Percentiles rank a stretch among this genome's conserved stretches.
phyloP scores from a whole-genome alignment of 2,329 filamentous ascomycete species.

The Hymenoscyphus fraxineus region DNA sequence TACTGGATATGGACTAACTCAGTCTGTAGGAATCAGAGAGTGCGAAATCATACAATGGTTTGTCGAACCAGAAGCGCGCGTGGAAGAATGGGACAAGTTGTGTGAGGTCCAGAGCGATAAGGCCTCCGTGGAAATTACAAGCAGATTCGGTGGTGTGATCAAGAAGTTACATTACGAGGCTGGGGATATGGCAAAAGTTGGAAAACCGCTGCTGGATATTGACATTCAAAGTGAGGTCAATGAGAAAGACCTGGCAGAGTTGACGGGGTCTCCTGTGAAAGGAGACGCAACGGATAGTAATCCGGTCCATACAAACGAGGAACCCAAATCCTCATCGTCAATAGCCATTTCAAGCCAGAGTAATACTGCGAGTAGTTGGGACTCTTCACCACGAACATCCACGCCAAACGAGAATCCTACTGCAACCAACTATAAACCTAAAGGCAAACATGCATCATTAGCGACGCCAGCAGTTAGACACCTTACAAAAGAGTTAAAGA shows the following conservation, averaged over 20 bases:
- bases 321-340: not conserved
- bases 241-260: conserved; percentile 50
- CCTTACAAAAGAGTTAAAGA: conserved; percentile 71
- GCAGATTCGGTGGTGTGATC: conserved; percentile 89
- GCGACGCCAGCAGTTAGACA: conserved; percentile 92
- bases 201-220: conserved; percentile 91
- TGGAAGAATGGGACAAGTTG: conserved; percentile 96
- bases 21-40: conserved; percentile 77
- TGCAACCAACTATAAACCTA: conserved; percentile 11
- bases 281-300: conserved; percentile 26
- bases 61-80: conserved; percentile 87
- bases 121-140: conserved; percentile 86
- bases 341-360: not conserved
- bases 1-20: not conserved
- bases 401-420: conserved; percentile 8
- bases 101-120: conserved; percentile 99
- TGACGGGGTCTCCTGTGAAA: conserved; percentile 33
- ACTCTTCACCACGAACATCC: not conserved
- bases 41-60: conserved; percentile 99
- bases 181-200: conserved; percentile 93
- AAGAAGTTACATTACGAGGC: conserved; percentile 95
- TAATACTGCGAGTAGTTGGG: conserved; percentile 7
- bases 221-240: conserved; percentile 79
- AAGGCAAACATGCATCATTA: conserved; percentile 65
- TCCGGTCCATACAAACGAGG: conserved; percentile 16